These are phyloP conservation scores for Naganishia randhawae DNA, from an alignment of 768 basidiomycete species.

Conservation along the genomic window DNA sequence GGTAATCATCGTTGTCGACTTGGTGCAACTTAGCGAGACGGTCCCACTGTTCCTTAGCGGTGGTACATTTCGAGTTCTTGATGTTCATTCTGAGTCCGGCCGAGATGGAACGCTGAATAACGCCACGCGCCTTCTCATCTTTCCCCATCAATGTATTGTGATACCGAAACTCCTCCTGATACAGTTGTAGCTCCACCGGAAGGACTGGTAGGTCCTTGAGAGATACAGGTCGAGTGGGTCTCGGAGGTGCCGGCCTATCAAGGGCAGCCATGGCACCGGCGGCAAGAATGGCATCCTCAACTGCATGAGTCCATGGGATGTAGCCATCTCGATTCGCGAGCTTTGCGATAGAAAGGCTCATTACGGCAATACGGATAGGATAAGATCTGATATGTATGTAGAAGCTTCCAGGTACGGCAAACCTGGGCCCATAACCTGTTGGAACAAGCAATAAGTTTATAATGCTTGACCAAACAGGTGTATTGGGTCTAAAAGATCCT, in stretches of 20 bases:
- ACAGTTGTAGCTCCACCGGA: slow-evolving; percentile 22
- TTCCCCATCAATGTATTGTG: background rate
- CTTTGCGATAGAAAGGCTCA: background rate
- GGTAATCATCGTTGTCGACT: slow-evolving; percentile 11
- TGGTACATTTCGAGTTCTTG: background rate
- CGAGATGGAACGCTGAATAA: background rate
- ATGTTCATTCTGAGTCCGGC: background rate
- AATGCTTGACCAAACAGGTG: background rate
- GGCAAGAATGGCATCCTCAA: background rate
- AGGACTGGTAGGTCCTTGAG: slow-evolving; percentile 9
- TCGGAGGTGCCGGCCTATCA: background rate
- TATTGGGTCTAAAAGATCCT: background rate
- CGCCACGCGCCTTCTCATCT: background rate
- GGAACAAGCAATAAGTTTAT: background rate
- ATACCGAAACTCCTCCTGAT: background rate
- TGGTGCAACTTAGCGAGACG: background rate
- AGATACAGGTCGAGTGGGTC: background rate
- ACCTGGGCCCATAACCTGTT: background rate
- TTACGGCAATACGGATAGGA: background rate
- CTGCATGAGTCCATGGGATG: background rate
- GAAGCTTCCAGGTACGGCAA: background rate
- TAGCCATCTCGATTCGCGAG: background rate
- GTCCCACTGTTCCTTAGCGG: background rate
- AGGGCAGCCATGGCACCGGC: background rate
- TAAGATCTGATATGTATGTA: background rate